Conservation (phyloP, 352 stramenopile species). For the Phytophthora agathidicida region DNA sequence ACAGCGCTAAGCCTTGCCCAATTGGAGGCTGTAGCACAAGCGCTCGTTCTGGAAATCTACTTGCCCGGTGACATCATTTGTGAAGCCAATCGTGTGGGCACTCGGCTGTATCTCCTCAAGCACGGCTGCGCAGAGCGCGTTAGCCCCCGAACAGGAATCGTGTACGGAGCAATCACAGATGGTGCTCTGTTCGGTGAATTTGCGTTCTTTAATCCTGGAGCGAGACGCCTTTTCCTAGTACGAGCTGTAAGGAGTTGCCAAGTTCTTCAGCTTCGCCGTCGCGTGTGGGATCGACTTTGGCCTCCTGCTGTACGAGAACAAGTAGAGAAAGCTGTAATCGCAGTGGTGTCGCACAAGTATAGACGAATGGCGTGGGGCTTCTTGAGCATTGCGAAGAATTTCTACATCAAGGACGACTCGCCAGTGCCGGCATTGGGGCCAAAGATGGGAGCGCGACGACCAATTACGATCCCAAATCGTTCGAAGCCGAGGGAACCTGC, state of each 20-base stretch:
- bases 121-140: slow-evolving; percentile 54
- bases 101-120: slow-evolving; percentile 60
- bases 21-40: slow-evolving; percentile 54
- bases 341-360: slow-evolving; percentile 49
- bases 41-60: slow-evolving; percentile 67
- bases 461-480: slow-evolving; percentile 3
- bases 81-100: slow-evolving; percentile 46
- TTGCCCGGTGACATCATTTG: slow-evolving; percentile 67
- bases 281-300: slow-evolving; percentile 61
- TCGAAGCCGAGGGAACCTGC: neutral
- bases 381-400: slow-evolving; percentile 71
- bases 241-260: slow-evolving; percentile 68
- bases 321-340: slow-evolving; percentile 49
- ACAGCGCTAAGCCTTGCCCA: slow-evolving; percentile 41
- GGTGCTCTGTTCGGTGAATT: slow-evolving; percentile 68
- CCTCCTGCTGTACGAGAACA: slow-evolving; percentile 35
- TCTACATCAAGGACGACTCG: slow-evolving; percentile 61
- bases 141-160: slow-evolving; percentile 37
- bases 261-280: slow-evolving; percentile 60
- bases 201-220: slow-evolving; percentile 60
- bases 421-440: slow-evolving; percentile 21
- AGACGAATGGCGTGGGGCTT: slow-evolving; percentile 34
- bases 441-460: neutral
- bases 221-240: slow-evolving; percentile 45
- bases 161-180: slow-evolving; percentile 37